These are phyloP conservation scores for Yamadazyma blattariae DNA, from an alignment of 1,139 yeast genomes.

Conservation along the genomic window DNA sequence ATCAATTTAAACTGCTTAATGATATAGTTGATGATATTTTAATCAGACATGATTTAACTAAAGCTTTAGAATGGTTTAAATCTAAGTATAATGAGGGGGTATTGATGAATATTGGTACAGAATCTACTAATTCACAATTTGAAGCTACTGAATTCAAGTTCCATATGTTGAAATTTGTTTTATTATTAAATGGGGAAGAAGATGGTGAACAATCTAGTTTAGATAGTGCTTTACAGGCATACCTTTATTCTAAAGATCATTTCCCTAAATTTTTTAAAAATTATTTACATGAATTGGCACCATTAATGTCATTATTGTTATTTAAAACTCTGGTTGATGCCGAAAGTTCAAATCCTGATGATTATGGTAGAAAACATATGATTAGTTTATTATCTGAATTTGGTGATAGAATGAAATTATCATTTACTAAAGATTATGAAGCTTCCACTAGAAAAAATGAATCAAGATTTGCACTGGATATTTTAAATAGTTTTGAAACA, in stretches of 20 bases:
- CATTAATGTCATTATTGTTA: conserved; percentile 50
- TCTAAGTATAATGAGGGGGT: conserved; percentile 18
- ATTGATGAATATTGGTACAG: background rate
- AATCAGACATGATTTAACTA: conserved; percentile 29
- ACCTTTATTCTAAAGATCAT: conserved; percentile 52
- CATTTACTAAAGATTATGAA: conserved; percentile 19
- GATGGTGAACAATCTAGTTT: conserved; percentile 13
- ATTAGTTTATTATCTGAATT: conserved; percentile 21
- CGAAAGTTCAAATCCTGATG: conserved; percentile 13
- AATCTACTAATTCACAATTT: conserved; percentile 3
- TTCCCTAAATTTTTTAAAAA: conserved; percentile 44
- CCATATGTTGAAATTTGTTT: conserved; percentile 57
- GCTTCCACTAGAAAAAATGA: conserved; percentile 15
- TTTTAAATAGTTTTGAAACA: conserved; percentile 36
- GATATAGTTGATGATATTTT: conserved; percentile 37
- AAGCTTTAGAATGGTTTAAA: conserved; percentile 37
- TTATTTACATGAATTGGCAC: conserved; percentile 46
- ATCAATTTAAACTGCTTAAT: conserved; percentile 29
- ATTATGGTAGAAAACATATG: conserved; percentile 19
- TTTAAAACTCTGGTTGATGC: conserved; percentile 19
- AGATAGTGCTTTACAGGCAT: conserved; percentile 42
- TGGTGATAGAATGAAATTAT: conserved; percentile 22
- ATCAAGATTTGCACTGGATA: conserved; percentile 39
- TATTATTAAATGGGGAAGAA: conserved; percentile 32
- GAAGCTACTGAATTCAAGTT: conserved; percentile 54